A percentile compares a stretch with the other conserved stretches of the same genome.
Conservation (phyloP, 129 eudicot genomes). For the sunflower (Helianthus annuus) region DNA sequence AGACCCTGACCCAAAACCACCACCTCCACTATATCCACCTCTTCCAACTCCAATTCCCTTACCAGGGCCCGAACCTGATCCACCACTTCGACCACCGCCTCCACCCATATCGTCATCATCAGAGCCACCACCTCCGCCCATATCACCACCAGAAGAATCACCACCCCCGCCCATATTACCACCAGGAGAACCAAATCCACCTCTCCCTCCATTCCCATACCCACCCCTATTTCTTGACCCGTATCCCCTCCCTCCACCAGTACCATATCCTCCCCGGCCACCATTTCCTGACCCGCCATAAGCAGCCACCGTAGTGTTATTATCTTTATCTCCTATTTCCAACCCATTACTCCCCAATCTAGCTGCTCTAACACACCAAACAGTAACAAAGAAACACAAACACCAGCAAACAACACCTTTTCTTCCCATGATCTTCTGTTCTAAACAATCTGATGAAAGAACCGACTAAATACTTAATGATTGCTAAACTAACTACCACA, state of each 20-base stretch:
- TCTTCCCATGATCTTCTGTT: constrained; percentile 34
- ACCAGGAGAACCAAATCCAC: constrained; percentile 18
- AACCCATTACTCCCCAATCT: constrained; percentile 28
- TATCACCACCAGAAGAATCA: constrained; percentile 1
- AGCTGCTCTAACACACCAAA: constrained; percentile 44
- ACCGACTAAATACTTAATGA: background rate
- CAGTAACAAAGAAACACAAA: constrained; percentile 23
- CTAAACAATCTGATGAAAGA: constrained; percentile 5
- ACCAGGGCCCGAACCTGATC: constrained; percentile 2
- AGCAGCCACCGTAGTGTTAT: constrained; percentile 5
- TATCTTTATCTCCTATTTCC: background rate
- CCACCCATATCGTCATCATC: background rate
- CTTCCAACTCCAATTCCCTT: background rate
- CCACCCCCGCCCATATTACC: constrained; percentile 27
- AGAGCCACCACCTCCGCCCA: constrained; percentile 4
- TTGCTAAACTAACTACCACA: background rate
- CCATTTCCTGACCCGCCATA: constrained; percentile 29
- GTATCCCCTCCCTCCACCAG: constrained; percentile 30
- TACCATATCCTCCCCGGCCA: constrained; percentile 11
- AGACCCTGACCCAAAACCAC: constrained; percentile 26
- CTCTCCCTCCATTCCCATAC: constrained; percentile 27
- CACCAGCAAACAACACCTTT: constrained; percentile 25
- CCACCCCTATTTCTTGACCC: constrained; percentile 30
- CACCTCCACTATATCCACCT: constrained; percentile 11
- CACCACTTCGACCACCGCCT: background rate